A percentile compares a stretch with the other conserved stretches of the same genome.
phyloP scores from a whole-genome alignment of 345 rosid species.

The Heritiera littoralis region DNA sequence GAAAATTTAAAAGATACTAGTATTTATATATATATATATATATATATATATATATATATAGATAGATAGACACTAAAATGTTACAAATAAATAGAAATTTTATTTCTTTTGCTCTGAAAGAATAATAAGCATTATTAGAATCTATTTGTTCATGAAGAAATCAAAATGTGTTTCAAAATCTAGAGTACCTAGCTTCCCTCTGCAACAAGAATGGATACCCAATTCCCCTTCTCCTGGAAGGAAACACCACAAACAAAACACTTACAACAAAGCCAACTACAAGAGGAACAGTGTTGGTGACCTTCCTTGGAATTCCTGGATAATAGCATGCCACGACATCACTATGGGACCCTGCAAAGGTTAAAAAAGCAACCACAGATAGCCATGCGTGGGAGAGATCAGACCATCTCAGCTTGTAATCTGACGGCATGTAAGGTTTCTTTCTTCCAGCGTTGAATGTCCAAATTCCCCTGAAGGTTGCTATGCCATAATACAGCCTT shows the following conservation, averaged over 20 bases:
- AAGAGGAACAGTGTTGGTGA: constrained; percentile 42
- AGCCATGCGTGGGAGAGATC: constrained; percentile 46
- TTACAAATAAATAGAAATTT: background rate
- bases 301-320: constrained; percentile 43
- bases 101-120: background rate
- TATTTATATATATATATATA: no score
- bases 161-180: constrained; percentile 20
- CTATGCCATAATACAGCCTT: constrained; percentile 48
- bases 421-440: constrained; percentile 42
- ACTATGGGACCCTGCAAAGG: constrained; percentile 42
- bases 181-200: constrained; percentile 34
- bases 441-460: constrained; percentile 45
- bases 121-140: background rate
- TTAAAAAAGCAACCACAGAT: constrained; percentile 42
- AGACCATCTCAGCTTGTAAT: constrained; percentile 45
- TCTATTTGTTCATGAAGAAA: background rate
- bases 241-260: constrained; percentile 41
- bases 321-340: constrained; percentile 48
- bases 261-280: constrained; percentile 41
- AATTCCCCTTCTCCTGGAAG: constrained; percentile 51
- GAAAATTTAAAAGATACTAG: no score
- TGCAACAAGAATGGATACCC: constrained; percentile 49
- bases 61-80: background rate
- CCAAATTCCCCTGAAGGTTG: constrained; percentile 49
- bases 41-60: no score